Evolutionary conservation across 2,329 filamentous ascomycete genomes (phyloP), one percentile per base, ranked within the genome.

Genomic region (Aspergillus aculeatus): DNA sequence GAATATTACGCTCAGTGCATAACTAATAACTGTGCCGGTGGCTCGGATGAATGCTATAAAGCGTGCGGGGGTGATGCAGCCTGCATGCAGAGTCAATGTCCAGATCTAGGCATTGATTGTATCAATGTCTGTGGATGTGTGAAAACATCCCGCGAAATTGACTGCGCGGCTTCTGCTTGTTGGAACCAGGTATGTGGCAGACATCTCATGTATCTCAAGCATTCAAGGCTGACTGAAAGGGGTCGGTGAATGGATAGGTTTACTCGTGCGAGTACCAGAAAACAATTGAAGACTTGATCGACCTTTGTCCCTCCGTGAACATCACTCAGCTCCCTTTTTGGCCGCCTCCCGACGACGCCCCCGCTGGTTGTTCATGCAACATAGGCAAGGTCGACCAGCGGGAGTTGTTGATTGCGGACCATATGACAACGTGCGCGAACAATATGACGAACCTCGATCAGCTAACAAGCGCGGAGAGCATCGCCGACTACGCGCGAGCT

Each of bases 321-420:
- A 16, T 50, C 4, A 54, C 65, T 31, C 26, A 52, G 4, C 32
- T 66, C 11, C 63, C 64, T 4, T 68, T 62, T 29, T 68, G 55
- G 60, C 65, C 64, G 5, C 48, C 60, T 6, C 64, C 66, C 0
- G 58, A 62, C 19, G 54, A 67, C 48, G 59, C 62, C 14, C 48
- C 60, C 4, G 61, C 50, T n/a, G 56, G 63, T 11, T 68, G 63
- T 26, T 67, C 66, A 3, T 68, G 66, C 62, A 64, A 66, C n/a
- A 4, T 67, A 0, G 59, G 56, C 1, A 57, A 61, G 23, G 35
- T 63, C 0, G 47, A 44, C 19, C 14, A 19, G 5, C 38, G 38
- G 16, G 16, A 19, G 38, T n/a, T n/a, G 16, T n/a, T 19, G 16
- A 44, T 19, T 6, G 38, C 16, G 38, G 38, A 44, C 6, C 38